Conservation (phyloP, 2,329 filamentous ascomycete species). For the Graphiopsis chlorocephala region DNA sequence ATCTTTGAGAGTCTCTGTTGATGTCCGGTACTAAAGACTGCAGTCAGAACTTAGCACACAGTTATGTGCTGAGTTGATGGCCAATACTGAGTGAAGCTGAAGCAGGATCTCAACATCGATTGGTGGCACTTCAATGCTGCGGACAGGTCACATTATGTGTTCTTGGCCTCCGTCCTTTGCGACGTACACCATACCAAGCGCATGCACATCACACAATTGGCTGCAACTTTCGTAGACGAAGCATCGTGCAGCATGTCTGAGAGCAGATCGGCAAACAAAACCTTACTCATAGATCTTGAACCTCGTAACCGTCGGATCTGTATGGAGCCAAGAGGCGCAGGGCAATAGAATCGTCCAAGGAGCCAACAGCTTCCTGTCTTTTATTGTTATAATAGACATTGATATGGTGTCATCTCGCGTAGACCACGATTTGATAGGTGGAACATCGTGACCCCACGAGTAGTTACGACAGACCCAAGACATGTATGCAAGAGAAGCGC, state of each 20-base stretch:
- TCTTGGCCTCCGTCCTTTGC: background rate
- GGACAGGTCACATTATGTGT: background rate
- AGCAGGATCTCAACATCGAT: background rate
- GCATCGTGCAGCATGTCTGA: background rate
- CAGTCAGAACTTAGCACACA: background rate
- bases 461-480: background rate
- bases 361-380: background rate
- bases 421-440: background rate
- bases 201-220: background rate
- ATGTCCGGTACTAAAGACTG: background rate
- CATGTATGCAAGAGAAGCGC: background rate
- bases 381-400: background rate
- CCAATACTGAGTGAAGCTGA: background rate
- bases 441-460: background rate
- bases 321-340: background rate
- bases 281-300: background rate
- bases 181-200: background rate
- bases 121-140: background rate
- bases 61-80: background rate
- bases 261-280: background rate
- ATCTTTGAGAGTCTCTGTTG: conserved; percentile 17
- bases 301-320: background rate
- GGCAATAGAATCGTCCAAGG: background rate
- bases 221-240: background rate
- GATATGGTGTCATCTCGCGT: background rate